Evolutionary conservation across 2,329 filamentous ascomycete genomes (phyloP).

Genomic region (Alternaria triticina): DNA sequence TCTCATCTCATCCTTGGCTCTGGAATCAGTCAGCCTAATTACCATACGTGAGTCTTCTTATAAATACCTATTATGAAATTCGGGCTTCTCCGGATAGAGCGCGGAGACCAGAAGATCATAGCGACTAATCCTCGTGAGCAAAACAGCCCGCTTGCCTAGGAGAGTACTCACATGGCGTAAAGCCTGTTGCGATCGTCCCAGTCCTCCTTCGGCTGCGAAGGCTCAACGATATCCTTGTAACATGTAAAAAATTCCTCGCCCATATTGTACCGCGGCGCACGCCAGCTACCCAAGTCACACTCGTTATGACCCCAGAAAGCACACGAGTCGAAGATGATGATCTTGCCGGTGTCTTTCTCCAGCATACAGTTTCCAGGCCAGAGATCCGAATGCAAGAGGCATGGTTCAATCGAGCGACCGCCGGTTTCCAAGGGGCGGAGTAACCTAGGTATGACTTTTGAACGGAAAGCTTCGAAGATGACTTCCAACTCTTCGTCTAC

Average conservation of each 20-base stretch:
- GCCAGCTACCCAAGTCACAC: not conserved
- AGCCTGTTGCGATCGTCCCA: not conserved
- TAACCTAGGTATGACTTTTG: not conserved
- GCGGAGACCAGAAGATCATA: not conserved
- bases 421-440: not conserved
- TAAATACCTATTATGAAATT: not conserved
- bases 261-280: not conserved
- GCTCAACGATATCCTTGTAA: not conserved
- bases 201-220: not conserved
- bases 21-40: not conserved
- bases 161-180: not conserved
- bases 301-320: not conserved
- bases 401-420: not conserved
- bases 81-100: not conserved
- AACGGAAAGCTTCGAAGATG: not conserved
- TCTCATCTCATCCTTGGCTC: not conserved
- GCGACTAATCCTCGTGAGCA: not conserved
- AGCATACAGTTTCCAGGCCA: not conserved
- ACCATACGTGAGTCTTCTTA: not conserved
- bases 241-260: not conserved
- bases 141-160: not conserved
- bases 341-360: not conserved
- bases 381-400: not conserved
- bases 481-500: not conserved
- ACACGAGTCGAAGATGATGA: not conserved